phyloP scores from a whole-genome alignment of 495 filamentous ascomycete species.

The Neurospora terricola region DNA sequence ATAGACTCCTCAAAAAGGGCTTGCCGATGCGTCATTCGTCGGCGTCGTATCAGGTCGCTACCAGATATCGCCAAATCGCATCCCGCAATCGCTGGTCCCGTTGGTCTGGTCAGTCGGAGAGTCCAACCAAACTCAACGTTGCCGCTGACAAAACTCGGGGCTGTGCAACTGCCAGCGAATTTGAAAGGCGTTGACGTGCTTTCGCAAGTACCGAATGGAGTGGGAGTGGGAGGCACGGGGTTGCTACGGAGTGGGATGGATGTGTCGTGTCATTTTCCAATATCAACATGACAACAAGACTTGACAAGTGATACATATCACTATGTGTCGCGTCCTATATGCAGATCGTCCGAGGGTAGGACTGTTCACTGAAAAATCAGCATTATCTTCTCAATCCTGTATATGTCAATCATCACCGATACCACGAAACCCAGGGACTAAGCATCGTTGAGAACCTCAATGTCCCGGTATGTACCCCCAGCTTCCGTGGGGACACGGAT shows the following conservation, averaged over 20 bases:
- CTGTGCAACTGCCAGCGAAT: not conserved
- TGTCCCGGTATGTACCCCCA: not conserved
- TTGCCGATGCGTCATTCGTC: not conserved
- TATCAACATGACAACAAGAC: not conserved
- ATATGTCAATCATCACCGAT: not conserved
- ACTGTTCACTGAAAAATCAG: not conserved
- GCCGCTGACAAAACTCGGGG: not conserved
- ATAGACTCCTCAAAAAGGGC: not conserved
- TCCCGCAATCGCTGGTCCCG: not conserved
- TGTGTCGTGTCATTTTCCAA: not conserved
- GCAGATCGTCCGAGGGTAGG: not conserved
- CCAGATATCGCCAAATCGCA: not conserved
- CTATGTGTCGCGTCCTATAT: not conserved
- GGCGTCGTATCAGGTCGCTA: not conserved
- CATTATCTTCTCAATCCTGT: not conserved
- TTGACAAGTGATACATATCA: not conserved
- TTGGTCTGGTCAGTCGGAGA: not conserved
- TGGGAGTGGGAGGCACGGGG: not conserved
- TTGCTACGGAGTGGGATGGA: not conserved
- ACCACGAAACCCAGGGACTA: not conserved
- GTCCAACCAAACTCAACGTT: not conserved
- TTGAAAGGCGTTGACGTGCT: not conserved
- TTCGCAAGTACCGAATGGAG: not conserved
- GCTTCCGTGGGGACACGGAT: not conserved
- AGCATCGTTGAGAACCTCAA: not conserved